Conservation (phyloP, 2,329 filamentous ascomycete genomes). For the Pseudocercospora vitis region DNA sequence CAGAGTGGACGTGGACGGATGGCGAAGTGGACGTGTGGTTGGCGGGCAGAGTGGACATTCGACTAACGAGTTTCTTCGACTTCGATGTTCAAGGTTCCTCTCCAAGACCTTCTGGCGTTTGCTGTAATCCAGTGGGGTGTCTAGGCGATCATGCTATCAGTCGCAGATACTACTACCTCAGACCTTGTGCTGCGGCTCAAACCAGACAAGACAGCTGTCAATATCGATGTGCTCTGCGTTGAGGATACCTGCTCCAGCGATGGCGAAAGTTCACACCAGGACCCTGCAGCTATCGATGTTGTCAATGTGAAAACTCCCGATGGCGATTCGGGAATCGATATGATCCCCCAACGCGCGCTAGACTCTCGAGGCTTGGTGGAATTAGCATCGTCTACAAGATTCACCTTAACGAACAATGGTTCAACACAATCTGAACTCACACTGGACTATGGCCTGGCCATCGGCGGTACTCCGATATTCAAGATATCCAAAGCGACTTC, state of each 20-base stretch:
- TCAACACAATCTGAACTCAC: background rate
- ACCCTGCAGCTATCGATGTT: background rate
- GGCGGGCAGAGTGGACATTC: background rate
- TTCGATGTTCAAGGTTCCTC: too few species aligned
- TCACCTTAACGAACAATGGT: background rate
- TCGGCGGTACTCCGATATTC: slow-evolving; percentile 1
- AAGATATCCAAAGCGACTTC: background rate
- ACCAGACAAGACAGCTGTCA: background rate
- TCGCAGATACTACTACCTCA: too few species aligned
- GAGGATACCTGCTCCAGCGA: background rate
- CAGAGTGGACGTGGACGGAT: too few species aligned
- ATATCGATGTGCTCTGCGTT: background rate
- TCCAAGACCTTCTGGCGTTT: background rate
- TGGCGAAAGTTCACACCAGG: background rate
- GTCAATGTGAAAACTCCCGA: background rate
- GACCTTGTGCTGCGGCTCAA: background rate
- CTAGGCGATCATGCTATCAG: too few species aligned
- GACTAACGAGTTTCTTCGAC: too few species aligned
- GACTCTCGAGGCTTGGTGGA: background rate
- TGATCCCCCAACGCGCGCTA: background rate
- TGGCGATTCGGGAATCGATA: background rate
- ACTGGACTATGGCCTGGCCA: background rate
- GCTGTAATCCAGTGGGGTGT: too few species aligned
- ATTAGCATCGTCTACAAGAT: background rate
- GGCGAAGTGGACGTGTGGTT: background rate